Evolutionary conservation across 2,329 filamentous ascomycete genomes (phyloP).

Genomic region (Hypoxylon sp.): DNA sequence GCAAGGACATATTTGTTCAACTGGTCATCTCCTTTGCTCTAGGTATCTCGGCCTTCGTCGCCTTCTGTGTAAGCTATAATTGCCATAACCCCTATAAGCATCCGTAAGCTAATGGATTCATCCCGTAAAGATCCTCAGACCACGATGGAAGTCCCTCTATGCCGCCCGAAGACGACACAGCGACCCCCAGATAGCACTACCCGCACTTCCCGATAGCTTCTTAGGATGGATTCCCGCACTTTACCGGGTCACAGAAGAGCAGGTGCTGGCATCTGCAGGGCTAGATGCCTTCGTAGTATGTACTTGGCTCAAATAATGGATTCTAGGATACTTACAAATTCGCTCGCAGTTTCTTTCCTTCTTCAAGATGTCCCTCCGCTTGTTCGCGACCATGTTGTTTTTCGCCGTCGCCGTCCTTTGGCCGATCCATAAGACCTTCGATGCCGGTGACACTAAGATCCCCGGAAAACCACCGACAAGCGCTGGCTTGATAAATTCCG

Average conservation of each 20-base stretch:
- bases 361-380: slow-evolving; percentile 93
- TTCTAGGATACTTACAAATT: slow-evolving; percentile 51
- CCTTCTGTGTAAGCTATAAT: slow-evolving; percentile 75
- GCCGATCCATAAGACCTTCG: slow-evolving; percentile 82
- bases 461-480: slow-evolving; percentile 13
- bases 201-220: slow-evolving; percentile 82
- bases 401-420: slow-evolving; percentile 84
- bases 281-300: slow-evolving; percentile 88
- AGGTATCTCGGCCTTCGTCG: slow-evolving; percentile 76
- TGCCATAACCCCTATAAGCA: background rate
- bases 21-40: slow-evolving; percentile 77
- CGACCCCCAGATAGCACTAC: slow-evolving; percentile 70
- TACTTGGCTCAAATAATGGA: slow-evolving; percentile 54
- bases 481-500: slow-evolving; percentile 14
- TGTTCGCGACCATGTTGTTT: slow-evolving; percentile 82
- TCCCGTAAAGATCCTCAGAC: slow-evolving; percentile 77
- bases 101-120: slow-evolving; percentile 18
- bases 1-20: slow-evolving; percentile 70
- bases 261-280: slow-evolving; percentile 89
- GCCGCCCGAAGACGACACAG: slow-evolving; percentile 85
- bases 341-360: slow-evolving; percentile 78
- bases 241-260: slow-evolving; percentile 86
- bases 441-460: slow-evolving; percentile 36
- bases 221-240: slow-evolving; percentile 94
- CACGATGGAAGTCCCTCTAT: slow-evolving; percentile 92